Evolutionary conservation across 2,329 filamentous ascomycete genomes (phyloP), one percentile per base, ranked within the genome.

Genomic region (Clarireedia hainanense): DNA sequence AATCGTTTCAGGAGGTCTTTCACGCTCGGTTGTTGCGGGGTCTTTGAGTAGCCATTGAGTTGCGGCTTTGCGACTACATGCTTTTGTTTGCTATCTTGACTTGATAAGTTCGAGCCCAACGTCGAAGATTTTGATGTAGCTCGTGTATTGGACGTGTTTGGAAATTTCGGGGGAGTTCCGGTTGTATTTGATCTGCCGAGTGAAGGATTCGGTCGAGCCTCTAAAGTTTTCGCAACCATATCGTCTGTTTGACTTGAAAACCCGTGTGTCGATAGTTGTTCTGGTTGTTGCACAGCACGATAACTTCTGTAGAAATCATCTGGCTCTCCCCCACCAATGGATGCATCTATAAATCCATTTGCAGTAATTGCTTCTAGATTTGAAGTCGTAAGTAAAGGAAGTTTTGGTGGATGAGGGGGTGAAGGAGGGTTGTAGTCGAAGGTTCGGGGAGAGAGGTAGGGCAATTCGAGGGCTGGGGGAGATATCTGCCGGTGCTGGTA

Each of bases 1-100:
- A 92, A 94, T 54, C 81, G 84, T 70, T 85, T 89, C 65, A 88
- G 84, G 60, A 94, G 76, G 67, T 94, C 88, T 72, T 86, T 89
- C 63, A 94, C 87, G 58, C 86, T 91, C n/a, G 83, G 77, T 51
- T 66, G 61, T 20, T 58, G 57, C 34, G 40, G 12, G 30, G 60
- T 43, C 24, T 60, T 63, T 1, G 59, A 40, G 23, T 58, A 57
- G 30, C 62, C 64, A 52, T 67, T 68, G 27, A 63, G 51, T 9
- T 57, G 60, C 5, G 64, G 57, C 37, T 64, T 70, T 14, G 61
- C 53, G 47, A 51, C 61, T 47, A 51, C 57, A 10, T 64, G 57
- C 14, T 43, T 57, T 23, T 55, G 52, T 48, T 62, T 75, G 63
- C 75, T 60, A 39, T 68, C 78, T 50, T 79, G 66, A 40, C 81